Evolutionary conservation across 2,329 filamentous ascomycete genomes (phyloP).

Genomic region (Apiospora malaysiana): DNA sequence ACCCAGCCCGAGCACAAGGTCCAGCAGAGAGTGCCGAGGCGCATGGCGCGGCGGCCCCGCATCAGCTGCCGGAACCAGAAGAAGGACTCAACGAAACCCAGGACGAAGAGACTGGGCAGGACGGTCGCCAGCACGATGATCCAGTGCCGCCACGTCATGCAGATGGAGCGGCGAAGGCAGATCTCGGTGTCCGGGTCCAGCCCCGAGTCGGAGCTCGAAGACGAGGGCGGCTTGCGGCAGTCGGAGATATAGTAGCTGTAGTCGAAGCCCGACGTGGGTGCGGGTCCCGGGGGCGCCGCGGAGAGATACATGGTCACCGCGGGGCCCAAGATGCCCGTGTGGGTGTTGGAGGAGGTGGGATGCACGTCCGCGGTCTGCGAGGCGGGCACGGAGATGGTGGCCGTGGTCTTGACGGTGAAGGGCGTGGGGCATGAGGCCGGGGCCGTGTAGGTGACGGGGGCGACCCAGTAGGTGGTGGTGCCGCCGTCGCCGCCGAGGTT

Average conservation of each 20-base stretch:
- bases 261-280: neutral
- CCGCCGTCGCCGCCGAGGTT: neutral
- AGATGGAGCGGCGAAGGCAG: neutral
- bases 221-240: neutral
- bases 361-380: neutral
- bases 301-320: neutral
- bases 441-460: slow-evolving; percentile 11
- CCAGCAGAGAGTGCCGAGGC: neutral
- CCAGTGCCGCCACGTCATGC: slow-evolving; percentile 12
- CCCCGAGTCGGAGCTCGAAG: neutral
- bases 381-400: neutral
- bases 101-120: neutral
- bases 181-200: neutral
- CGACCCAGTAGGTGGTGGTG: neutral
- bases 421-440: slow-evolving; percentile 15
- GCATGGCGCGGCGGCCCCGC: neutral
- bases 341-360: neutral
- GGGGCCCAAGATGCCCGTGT: neutral
- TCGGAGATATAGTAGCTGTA: neutral
- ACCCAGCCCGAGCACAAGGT: neutral
- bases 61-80: slow-evolving; percentile 18
- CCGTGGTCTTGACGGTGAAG: slow-evolving; percentile 4
- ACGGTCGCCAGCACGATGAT: slow-evolving; percentile 13
- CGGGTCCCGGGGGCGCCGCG: neutral
- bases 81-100: slow-evolving; percentile 19